Percentiles rank a stretch among this genome's conserved stretches.
phyloP scores from a whole-genome alignment of 2,329 filamentous ascomycete species.

The Cordyceps pruinosa region DNA sequence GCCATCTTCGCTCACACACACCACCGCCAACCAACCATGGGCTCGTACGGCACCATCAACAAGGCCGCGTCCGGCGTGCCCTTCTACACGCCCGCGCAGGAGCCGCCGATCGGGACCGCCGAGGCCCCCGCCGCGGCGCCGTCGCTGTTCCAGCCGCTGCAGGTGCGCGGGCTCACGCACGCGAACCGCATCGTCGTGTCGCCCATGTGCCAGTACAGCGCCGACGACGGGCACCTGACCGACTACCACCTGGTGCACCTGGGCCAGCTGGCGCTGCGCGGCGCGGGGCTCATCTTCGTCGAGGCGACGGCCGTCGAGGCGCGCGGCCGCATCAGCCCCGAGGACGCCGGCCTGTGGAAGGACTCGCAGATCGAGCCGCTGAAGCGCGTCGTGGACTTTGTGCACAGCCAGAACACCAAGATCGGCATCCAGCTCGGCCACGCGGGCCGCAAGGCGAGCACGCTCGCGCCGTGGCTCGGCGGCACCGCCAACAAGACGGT shows the following conservation, averaged over 20 bases:
- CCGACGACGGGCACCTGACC: slow-evolving; percentile 60
- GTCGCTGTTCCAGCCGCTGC: slow-evolving; percentile 50
- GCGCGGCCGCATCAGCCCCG: slow-evolving; percentile 75
- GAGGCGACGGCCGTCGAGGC: slow-evolving; percentile 72
- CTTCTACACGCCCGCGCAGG: slow-evolving; percentile 49
- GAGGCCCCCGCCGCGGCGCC: slow-evolving; percentile 34
- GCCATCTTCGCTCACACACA: neutral
- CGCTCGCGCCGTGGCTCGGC: slow-evolving; percentile 56
- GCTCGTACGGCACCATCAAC: slow-evolving; percentile 19
- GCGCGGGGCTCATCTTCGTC: slow-evolving; percentile 65
- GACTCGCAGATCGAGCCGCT: slow-evolving; percentile 74
- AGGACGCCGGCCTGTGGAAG: slow-evolving; percentile 75
- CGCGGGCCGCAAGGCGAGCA: slow-evolving; percentile 64
- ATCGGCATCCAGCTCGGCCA: slow-evolving; percentile 77
- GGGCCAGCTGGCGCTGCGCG: slow-evolving; percentile 69
- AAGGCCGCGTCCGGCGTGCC: slow-evolving; percentile 38
- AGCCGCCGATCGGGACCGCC: slow-evolving; percentile 43
- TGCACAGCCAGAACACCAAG: slow-evolving; percentile 70
- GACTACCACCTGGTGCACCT: slow-evolving; percentile 79
- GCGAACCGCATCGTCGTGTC: slow-evolving; percentile 52
- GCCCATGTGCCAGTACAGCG: slow-evolving; percentile 57
- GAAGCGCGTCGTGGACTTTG: slow-evolving; percentile 65
- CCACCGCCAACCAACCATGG: neutral
- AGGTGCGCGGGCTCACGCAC: slow-evolving; percentile 45
- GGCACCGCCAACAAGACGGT: slow-evolving; percentile 39